Evolutionary conservation across 1,139 yeast genomes (phyloP).

Genomic region (Sugiyamaella castrensis): DNA sequence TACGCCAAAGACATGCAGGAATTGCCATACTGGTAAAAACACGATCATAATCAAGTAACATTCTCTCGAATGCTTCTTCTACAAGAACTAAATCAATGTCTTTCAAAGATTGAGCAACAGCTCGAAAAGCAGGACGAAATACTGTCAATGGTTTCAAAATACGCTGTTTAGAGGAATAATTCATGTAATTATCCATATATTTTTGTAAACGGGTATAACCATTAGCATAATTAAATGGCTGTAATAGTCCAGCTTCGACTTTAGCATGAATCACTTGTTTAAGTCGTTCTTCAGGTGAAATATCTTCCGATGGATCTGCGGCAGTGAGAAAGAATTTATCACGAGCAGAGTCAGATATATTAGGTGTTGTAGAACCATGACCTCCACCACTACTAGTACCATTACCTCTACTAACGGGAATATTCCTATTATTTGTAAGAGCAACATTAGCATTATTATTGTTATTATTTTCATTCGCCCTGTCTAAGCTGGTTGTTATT

Average conservation of each 20-base stretch:
- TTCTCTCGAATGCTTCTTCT: constrained; percentile 91
- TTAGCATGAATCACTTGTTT: constrained; percentile 96
- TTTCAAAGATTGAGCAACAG: constrained; percentile 84
- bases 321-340: constrained; percentile 95
- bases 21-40: constrained; percentile 97
- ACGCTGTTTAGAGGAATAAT: constrained; percentile 77
- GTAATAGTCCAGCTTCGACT: constrained; percentile 86
- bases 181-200: constrained; percentile 94
- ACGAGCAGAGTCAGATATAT: constrained; percentile 62
- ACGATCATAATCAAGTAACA: constrained; percentile 89
- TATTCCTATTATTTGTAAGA: constrained; percentile 1
- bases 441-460: constrained; percentile 10
- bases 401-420: background rate
- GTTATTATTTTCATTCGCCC: constrained; percentile 13
- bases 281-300: constrained; percentile 89
- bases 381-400: constrained; percentile 4
- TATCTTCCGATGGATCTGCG: constrained; percentile 94
- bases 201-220: constrained; percentile 89
- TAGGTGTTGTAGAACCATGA: background rate
- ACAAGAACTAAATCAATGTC: constrained; percentile 91
- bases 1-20: constrained; percentile 96
- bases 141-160: constrained; percentile 81
- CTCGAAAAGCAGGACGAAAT: constrained; percentile 90
- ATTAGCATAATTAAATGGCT: constrained; percentile 91
- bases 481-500: background rate